Conservation (phyloP, 805 yeast genomes). For the Monosporozyma servazzii region DNA sequence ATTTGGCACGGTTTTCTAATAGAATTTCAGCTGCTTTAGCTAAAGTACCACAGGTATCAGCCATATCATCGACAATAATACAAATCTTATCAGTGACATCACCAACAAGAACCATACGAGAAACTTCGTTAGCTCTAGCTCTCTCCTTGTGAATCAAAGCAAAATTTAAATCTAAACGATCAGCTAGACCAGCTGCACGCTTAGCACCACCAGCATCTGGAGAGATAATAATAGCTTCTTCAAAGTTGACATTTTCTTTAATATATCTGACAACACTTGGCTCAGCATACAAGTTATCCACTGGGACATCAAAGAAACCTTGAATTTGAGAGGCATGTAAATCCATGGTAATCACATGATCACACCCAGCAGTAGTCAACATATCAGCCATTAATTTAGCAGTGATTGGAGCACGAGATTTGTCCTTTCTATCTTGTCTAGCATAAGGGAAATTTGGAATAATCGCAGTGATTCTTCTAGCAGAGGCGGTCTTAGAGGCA, state of each 20-base stretch:
- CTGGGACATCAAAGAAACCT: slow-evolving; percentile 77
- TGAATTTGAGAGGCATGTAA: slow-evolving; percentile 84
- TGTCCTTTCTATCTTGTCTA: slow-evolving; percentile 82
- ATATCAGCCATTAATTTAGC: slow-evolving; percentile 79
- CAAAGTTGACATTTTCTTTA: slow-evolving; percentile 46
- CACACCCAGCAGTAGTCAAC: slow-evolving; percentile 76
- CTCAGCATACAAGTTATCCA: slow-evolving; percentile 76
- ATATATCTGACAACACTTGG: slow-evolving; percentile 73
- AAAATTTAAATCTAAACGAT: slow-evolving; percentile 66
- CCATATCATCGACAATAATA: slow-evolving; percentile 80
- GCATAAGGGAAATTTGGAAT: slow-evolving; percentile 81
- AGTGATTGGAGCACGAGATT: slow-evolving; percentile 76
- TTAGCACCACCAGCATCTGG: slow-evolving; percentile 92
- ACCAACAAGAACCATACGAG: slow-evolving; percentile 78
- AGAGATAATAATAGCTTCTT: slow-evolving; percentile 65
- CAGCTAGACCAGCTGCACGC: slow-evolving; percentile 80
- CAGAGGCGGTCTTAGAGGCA: slow-evolving; percentile 77
- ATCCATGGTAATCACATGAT: slow-evolving; percentile 82
- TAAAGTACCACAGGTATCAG: slow-evolving; percentile 81
- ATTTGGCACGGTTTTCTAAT: slow-evolving; percentile 55
- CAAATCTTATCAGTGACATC: slow-evolving; percentile 71
- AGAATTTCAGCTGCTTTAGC: slow-evolving; percentile 75
- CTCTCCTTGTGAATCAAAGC: slow-evolving; percentile 82
- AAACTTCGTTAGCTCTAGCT: slow-evolving; percentile 74
- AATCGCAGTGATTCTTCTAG: slow-evolving; percentile 74